Evolutionary conservation across 2,329 filamentous ascomycete species (phyloP).

Genomic region (Pochonia chlamydosporia): DNA sequence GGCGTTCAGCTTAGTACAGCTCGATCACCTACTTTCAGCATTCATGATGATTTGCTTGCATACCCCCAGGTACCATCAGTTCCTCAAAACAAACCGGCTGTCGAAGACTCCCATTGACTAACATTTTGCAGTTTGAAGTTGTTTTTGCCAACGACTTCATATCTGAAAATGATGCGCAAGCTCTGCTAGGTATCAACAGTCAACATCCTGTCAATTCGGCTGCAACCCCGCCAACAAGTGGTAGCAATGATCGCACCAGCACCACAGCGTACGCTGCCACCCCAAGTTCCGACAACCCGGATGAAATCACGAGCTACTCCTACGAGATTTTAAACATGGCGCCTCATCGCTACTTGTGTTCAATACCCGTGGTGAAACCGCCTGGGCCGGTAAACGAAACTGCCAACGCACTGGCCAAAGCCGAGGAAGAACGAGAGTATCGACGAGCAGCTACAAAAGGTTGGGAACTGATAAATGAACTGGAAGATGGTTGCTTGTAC

Average conservation of each 20-base stretch:
- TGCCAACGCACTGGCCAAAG: slow-evolving; percentile 60
- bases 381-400: slow-evolving; percentile 55
- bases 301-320: slow-evolving; percentile 16
- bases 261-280: slow-evolving; percentile 6
- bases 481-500: slow-evolving; percentile 82
- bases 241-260: slow-evolving; percentile 17
- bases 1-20: slow-evolving; percentile 39
- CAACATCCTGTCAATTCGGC: slow-evolving; percentile 33
- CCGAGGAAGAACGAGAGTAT: slow-evolving; percentile 75
- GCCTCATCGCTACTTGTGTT: slow-evolving; percentile 72
- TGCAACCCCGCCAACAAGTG: slow-evolving; percentile 33
- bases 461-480: slow-evolving; percentile 71
- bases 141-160: slow-evolving; percentile 69
- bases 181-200: slow-evolving; percentile 43
- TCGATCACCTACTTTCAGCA: slow-evolving; percentile 62
- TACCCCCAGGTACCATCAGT: slow-evolving; percentile 66
- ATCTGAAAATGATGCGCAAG: slow-evolving; percentile 61
- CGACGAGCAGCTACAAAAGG: slow-evolving; percentile 70
- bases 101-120: neutral
- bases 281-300: slow-evolving; percentile 22
- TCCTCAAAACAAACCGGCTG: neutral
- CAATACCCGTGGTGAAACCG: slow-evolving; percentile 65
- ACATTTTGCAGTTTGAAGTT: slow-evolving; percentile 63
- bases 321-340: slow-evolving; percentile 74
- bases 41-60: slow-evolving; percentile 81